These are phyloP conservation scores for Trichomonas vaginalis DNA, from an alignment of 208 protist species.

Conservation along the genomic window DNA sequence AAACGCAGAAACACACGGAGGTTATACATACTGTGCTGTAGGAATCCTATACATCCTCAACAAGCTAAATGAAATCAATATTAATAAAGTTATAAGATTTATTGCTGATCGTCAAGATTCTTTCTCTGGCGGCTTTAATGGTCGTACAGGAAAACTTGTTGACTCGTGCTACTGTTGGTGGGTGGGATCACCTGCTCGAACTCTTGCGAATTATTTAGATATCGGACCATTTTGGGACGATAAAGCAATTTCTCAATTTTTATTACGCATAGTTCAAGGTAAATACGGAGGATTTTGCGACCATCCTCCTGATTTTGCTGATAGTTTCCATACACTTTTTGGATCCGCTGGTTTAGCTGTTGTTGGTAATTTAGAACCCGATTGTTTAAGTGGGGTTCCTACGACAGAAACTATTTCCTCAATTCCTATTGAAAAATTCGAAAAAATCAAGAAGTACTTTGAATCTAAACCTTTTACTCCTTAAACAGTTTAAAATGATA, in stretches of 20 bases:
- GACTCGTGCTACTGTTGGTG: conserved; percentile 37
- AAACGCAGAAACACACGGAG: conserved; percentile 32
- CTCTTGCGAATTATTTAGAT: not conserved
- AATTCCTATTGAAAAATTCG: not conserved
- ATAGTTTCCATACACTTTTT: not conserved
- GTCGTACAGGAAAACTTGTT: conserved; percentile 33
- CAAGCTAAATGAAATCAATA: not conserved
- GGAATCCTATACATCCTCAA: not conserved
- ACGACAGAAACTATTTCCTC: not conserved
- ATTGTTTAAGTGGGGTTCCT: not conserved
- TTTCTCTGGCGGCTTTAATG: conserved; percentile 29
- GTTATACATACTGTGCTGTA: conserved; percentile 34
- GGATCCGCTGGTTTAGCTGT: not conserved
- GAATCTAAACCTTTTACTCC: no score
- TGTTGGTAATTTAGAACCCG: not conserved
- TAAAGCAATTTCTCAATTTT: not conserved
- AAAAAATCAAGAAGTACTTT: no score
- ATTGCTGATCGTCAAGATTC: not conserved
- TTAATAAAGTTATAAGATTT: not conserved
- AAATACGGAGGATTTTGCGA: not conserved
- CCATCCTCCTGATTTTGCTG: not conserved
- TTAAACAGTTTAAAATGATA: no score
- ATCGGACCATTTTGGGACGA: not conserved
- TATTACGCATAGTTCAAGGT: not conserved
- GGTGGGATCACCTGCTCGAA: conserved; percentile 19